Evolutionary conservation across 2,329 filamentous ascomycete species (phyloP).

Genomic region (Lasiodiplodia gonubiensis): DNA sequence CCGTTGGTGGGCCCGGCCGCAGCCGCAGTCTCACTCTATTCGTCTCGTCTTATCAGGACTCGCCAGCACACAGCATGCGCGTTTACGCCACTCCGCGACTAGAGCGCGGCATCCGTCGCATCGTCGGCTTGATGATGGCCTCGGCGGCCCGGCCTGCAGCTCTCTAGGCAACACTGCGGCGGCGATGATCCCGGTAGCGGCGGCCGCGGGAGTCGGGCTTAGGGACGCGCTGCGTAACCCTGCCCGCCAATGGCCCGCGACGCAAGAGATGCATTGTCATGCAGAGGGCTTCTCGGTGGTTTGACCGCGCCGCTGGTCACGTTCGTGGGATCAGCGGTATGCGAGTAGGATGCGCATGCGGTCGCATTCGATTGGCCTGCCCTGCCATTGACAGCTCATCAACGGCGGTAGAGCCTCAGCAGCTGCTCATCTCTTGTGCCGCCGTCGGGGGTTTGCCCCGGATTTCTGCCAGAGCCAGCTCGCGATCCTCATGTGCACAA

Average conservation of each 20-base stretch:
- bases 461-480: constrained; percentile 14
- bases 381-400: constrained; percentile 27
- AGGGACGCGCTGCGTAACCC: constrained; percentile 7
- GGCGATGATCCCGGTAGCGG: constrained; percentile 20
- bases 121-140: background rate
- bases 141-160: constrained; percentile 4
- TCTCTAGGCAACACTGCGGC: constrained; percentile 25
- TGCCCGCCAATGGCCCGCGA: constrained; percentile 16
- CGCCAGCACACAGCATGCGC: constrained; percentile 18
- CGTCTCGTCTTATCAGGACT: constrained; percentile 22
- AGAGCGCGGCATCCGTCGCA: constrained; percentile 10
- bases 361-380: constrained; percentile 22
- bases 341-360: constrained; percentile 24
- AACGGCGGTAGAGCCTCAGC: constrained; percentile 24
- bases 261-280: constrained; percentile 27
- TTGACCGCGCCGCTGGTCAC: constrained; percentile 17
- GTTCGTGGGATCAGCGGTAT: constrained; percentile 24
- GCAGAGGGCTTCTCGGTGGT: constrained; percentile 10
- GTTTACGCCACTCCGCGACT: constrained; percentile 12
- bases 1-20: constrained; percentile 4
- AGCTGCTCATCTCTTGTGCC: constrained; percentile 21
- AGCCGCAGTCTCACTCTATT: constrained; percentile 6
- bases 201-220: constrained; percentile 11
- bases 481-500: constrained; percentile 21
- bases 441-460: constrained; percentile 15